These are phyloP conservation scores for Pseudocercospora pini-densiflorae DNA, from an alignment of 2,329 filamentous ascomycete species.

Conservation along the genomic window DNA sequence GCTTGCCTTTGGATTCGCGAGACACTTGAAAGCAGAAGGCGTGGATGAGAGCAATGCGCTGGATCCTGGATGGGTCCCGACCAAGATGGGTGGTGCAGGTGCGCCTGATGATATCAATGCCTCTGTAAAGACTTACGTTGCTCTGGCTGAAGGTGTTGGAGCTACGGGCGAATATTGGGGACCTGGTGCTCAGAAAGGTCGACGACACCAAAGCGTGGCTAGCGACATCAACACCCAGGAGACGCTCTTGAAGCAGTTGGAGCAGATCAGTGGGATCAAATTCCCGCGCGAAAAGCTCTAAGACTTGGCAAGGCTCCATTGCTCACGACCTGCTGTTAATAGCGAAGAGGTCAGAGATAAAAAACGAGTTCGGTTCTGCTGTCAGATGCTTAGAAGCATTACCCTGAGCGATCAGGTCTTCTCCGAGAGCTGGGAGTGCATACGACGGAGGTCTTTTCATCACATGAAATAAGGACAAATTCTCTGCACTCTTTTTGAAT, in stretches of 20 bases:
- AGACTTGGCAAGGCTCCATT: background rate
- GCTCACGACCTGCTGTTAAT: background rate
- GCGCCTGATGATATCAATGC: slow-evolving; percentile 16
- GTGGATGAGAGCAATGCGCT: slow-evolving; percentile 17
- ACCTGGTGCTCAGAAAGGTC: slow-evolving; percentile 11
- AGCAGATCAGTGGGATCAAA: slow-evolving; percentile 9
- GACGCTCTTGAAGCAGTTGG: slow-evolving; percentile 13
- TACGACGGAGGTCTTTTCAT: background rate
- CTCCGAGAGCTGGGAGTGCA: background rate
- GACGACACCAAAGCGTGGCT: slow-evolving; percentile 5
- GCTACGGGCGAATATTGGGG: slow-evolving; percentile 14
- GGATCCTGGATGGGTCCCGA: slow-evolving; percentile 20
- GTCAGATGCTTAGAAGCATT: background rate
- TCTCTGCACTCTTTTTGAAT: background rate
- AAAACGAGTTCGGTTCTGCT: background rate
- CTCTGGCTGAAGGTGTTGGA: slow-evolving; percentile 15
- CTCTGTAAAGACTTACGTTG: slow-evolving; percentile 17
- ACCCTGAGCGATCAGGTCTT: background rate
- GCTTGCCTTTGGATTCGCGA: slow-evolving; percentile 14
- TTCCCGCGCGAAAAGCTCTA: background rate
- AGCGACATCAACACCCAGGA: slow-evolving; percentile 10
- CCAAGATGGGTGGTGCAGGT: slow-evolving; percentile 15
- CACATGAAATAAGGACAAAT: background rate
- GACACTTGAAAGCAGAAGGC: background rate
- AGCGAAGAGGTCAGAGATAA: background rate